These are phyloP conservation scores for Candida easanensis DNA, from an alignment of 805 yeast genomes.

Conservation along the genomic window DNA sequence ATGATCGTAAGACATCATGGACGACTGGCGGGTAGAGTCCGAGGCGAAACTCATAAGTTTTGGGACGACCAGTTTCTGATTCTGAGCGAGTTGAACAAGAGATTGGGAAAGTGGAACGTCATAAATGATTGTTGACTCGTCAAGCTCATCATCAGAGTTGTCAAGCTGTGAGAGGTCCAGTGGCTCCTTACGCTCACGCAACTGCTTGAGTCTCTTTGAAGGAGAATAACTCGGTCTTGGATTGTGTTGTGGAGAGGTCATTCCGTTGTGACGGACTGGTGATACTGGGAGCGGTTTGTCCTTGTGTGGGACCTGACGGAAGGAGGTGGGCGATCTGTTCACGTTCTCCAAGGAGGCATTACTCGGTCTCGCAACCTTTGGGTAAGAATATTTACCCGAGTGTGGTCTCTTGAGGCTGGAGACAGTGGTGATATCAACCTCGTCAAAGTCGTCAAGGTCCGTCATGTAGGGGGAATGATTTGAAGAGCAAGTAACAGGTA, in stretches of 20 bases:
- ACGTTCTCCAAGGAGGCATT: constrained; percentile 9
- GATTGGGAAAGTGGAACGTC: constrained; percentile 67
- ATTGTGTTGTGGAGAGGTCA: neutral
- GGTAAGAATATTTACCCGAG: neutral
- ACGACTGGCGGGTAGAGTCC: constrained; percentile 43
- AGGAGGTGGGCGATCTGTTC: constrained; percentile 17
- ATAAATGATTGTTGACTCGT: constrained; percentile 50
- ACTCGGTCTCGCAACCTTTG: constrained; percentile 7
- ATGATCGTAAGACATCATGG: constrained; percentile 37
- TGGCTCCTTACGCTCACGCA: constrained; percentile 16
- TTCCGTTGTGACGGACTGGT: neutral
- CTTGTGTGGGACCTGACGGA: constrained; percentile 11
- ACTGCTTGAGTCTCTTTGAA: constrained; percentile 18
- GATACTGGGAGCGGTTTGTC: neutral
- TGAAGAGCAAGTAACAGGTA: no score
- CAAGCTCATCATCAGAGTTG: constrained; percentile 50
- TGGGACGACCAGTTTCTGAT: constrained; percentile 32
- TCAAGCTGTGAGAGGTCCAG: constrained; percentile 12
- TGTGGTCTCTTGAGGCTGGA: constrained; percentile 4
- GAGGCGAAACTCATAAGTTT: constrained; percentile 31
- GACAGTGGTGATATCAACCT: constrained; percentile 20
- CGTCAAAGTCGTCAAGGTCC: constrained; percentile 18
- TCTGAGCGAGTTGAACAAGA: constrained; percentile 36
- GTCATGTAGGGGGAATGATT: neutral
- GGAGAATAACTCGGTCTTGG: constrained; percentile 17